A percentile compares a stretch with the other conserved stretches of the same genome.
phyloP scores from a whole-genome alignment of 768 basidiomycete genomes.

The Russula earlei region DNA sequence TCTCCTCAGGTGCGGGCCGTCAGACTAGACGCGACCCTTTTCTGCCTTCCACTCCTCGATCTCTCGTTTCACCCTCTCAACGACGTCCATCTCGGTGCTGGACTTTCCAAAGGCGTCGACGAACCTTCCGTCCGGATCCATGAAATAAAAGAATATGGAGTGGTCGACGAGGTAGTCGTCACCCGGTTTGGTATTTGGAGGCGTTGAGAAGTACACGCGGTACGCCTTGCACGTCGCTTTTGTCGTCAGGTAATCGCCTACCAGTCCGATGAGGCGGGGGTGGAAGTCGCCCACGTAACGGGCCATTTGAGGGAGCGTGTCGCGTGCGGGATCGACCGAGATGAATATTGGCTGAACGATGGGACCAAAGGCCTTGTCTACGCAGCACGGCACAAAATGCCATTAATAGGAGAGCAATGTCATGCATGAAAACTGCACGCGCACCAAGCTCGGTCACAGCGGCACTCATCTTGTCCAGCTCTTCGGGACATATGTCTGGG shows the following conservation, averaged over 20 bases:
- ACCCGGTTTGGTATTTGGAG: slow-evolving; percentile 71
- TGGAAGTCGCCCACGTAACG: slow-evolving; percentile 82
- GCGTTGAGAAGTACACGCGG: slow-evolving; percentile 97
- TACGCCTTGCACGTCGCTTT: slow-evolving; percentile 91
- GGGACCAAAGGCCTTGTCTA: slow-evolving; percentile 61
- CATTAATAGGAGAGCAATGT: neutral
- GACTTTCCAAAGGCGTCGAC: slow-evolving; percentile 95
- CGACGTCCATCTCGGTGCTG: slow-evolving; percentile 57
- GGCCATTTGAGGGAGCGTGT: slow-evolving; percentile 51
- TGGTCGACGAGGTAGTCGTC: slow-evolving; percentile 98
- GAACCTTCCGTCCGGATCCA: slow-evolving; percentile 91
- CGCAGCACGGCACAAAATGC: neutral
- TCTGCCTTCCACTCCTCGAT: slow-evolving; percentile 33
- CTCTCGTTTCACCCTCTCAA: slow-evolving; percentile 49
- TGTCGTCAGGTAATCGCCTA: slow-evolving; percentile 73
- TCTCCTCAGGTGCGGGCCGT: neutral
- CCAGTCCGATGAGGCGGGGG: slow-evolving; percentile 78
- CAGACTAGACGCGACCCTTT: slow-evolving; percentile 28
- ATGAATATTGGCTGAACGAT: slow-evolving; percentile 89
- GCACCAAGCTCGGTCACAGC: slow-evolving; percentile 66
- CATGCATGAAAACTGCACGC: slow-evolving; percentile 21
- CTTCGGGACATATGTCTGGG: slow-evolving; percentile 97
- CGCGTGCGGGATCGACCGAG: slow-evolving; percentile 93
- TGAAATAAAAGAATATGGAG: slow-evolving; percentile 95
- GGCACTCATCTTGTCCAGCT: slow-evolving; percentile 87